A percentile compares a stretch with the other conserved stretches of the same genome.
Conservation (phyloP, 148 eudicot genomes). For the Hydrangea macrophylla region DNA sequence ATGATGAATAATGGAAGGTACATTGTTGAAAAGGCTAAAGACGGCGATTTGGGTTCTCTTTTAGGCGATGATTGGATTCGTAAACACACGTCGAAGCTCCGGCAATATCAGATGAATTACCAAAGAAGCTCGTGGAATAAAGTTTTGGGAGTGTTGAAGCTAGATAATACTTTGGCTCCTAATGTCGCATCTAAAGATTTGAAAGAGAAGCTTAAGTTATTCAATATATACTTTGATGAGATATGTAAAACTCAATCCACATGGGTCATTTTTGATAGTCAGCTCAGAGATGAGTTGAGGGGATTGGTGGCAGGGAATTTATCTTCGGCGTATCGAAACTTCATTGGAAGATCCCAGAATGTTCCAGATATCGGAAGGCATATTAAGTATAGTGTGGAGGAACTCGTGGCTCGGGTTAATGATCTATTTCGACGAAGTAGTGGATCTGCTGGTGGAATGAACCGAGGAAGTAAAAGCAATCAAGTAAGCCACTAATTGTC, state of each 20-base stretch:
- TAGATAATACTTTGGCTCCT: conserved; percentile 41
- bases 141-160: conserved; percentile 64
- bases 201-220: conserved; percentile 78
- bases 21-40: conserved; percentile 82
- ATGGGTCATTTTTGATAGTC: conserved; percentile 85
- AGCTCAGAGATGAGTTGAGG: conserved; percentile 74
- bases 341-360: conserved; percentile 57
- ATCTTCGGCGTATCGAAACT: conserved; percentile 65
- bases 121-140: conserved; percentile 88
- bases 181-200: conserved; percentile 41
- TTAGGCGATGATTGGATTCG: conserved; percentile 90
- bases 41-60: conserved; percentile 67
- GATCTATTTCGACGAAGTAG: conserved; percentile 65
- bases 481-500: too few species aligned
- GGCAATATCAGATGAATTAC: conserved; percentile 68
- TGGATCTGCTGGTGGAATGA: conserved; percentile 32
- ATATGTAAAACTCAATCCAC: conserved; percentile 55
- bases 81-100: conserved; percentile 66
- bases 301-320: conserved; percentile 39
- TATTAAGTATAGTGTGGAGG: conserved; percentile 64
- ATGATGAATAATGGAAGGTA: conserved; percentile 96
- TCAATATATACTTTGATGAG: conserved; percentile 73
- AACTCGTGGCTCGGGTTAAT: conserved; percentile 64
- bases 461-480: conserved; percentile 21
- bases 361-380: conserved; percentile 63